Base-by-base conservation (phyloP, 768 basidiomycete genomes). In the Suillus luteus region DNA sequence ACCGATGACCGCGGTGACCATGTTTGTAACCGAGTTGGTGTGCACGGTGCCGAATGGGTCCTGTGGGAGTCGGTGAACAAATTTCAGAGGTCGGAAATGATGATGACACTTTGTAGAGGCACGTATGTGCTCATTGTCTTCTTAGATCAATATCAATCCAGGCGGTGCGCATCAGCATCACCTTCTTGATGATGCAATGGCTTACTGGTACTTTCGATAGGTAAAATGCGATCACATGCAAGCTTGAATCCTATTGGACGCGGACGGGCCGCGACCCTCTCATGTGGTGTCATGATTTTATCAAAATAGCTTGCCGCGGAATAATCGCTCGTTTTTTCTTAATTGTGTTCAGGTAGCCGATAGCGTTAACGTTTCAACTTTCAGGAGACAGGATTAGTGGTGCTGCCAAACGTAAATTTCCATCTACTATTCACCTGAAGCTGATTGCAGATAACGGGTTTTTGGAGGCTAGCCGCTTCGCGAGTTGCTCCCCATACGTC, bases 271-370 rank as follows among this genome's bases (percentile, higher is more conserved):
- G 5, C 17, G 31, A 24, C 15, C 19, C 15, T 5, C 55, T 5
- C 55, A 19, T 52, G 14, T 17, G 17, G 49, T 31, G 31, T 19
- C 51, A 52, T 52, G 11, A 19, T n/a, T 11, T 58, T 27, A 58
- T 24, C 15, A 15, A 55, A 55, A 55, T 55, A 38, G 38, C 17
- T 27, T 24, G 38, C 38, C 55, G 55, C 55, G 22, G 38, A 58
- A 40, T 58, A 37, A 24, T 24, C 37, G 8, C 37, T 22, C 35
- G 4, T 5, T 15, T 22, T n/a, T 37, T 22, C 33, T 24, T 24
- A 38, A 24, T 38, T 38, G 37, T 35, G 7, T 52, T 57, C 55
- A 57, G 37, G 55, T 40, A 40, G 8, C 37, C 38, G 55, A 57
- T 38, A 57, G 22, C 19, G 55, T 33, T 27, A 27, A 27, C 27